Percentiles rank a stretch among this genome's conserved stretches.
Conservation (phyloP, 176 grass and related monocot genomes). For the Zea luxurians region DNA sequence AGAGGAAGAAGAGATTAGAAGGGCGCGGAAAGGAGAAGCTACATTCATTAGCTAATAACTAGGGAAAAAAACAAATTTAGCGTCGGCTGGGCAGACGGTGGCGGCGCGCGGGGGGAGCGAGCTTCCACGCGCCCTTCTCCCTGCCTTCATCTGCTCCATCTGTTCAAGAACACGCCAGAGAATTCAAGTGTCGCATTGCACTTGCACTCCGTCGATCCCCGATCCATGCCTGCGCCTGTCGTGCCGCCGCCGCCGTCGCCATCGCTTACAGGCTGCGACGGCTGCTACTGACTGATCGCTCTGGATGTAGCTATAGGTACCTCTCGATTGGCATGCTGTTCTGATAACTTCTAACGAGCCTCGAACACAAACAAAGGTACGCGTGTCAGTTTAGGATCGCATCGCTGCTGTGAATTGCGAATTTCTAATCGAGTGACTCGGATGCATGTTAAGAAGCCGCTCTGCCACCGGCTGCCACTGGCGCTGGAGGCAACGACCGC, state of each 20-base stretch:
- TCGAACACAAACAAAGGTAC: constrained; percentile 31
- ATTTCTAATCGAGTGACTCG: background rate
- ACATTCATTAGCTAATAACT: background rate
- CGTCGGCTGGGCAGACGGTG: background rate
- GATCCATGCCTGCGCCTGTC: constrained; percentile 42
- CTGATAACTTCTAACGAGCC: constrained; percentile 28
- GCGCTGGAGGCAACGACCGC: constrained; percentile 2
- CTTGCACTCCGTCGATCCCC: background rate
- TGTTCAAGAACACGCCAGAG: background rate
- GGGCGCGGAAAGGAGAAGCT: constrained; percentile 28
- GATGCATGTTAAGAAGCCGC: constrained; percentile 15
- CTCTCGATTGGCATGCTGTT: constrained; percentile 33
- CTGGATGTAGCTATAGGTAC: constrained; percentile 43
- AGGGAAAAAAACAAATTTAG: background rate
- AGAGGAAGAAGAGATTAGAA: constrained; percentile 39
- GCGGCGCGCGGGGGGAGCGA: background rate
- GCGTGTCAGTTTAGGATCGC: background rate
- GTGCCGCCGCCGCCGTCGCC: background rate
- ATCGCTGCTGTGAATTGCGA: background rate
- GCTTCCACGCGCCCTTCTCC: background rate
- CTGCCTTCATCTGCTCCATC: constrained; percentile 11
- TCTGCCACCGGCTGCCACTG: constrained; percentile 19
- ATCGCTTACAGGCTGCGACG: constrained; percentile 7
- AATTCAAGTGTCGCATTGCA: background rate
- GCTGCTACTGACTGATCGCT: constrained; percentile 9